A percentile compares a stretch with the other conserved stretches of the same genome.
These are phyloP conservation scores for Serendipita sp. DNA, from an alignment of 768 basidiomycete genomes.

Conservation along the genomic window DNA sequence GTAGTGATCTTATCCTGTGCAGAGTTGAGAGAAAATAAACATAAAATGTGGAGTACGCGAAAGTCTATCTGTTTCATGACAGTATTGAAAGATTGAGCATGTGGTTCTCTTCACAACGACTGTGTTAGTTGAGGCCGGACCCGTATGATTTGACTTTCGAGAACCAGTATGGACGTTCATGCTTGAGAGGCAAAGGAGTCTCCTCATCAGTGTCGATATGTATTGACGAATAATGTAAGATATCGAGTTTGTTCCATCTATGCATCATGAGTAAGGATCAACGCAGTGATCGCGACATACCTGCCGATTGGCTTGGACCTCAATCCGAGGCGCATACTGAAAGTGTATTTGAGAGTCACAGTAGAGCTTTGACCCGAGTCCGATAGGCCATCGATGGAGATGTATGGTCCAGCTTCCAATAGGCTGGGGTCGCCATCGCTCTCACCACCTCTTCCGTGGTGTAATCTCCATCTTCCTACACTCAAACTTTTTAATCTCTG, in stretches of 20 bases:
- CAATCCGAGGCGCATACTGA: conserved; percentile 55
- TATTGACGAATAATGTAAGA: conserved; percentile 57
- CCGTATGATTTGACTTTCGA: conserved; percentile 68
- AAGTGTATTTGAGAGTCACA: conserved; percentile 35
- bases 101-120: background rate
- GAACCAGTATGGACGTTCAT: conserved; percentile 88
- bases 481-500: background rate
- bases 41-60: too few relatives aligned
- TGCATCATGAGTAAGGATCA: background rate
- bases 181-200: conserved; percentile 51
- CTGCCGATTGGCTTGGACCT: conserved; percentile 66
- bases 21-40: background rate
- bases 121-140: background rate
- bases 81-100: too few relatives aligned
- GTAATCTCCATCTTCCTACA: background rate
- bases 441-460: background rate
- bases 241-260: conserved; percentile 44
- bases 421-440: background rate
- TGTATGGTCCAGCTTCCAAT: background rate
- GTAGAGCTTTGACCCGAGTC: background rate
- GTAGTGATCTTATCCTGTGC: background rate
- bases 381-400: background rate
- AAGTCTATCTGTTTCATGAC: too few relatives aligned
- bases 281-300: conserved; percentile 34
- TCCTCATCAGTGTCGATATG: conserved; percentile 61